Conservation (phyloP, 768 basidiomycete species). For the Termitomyces sp. region DNA sequence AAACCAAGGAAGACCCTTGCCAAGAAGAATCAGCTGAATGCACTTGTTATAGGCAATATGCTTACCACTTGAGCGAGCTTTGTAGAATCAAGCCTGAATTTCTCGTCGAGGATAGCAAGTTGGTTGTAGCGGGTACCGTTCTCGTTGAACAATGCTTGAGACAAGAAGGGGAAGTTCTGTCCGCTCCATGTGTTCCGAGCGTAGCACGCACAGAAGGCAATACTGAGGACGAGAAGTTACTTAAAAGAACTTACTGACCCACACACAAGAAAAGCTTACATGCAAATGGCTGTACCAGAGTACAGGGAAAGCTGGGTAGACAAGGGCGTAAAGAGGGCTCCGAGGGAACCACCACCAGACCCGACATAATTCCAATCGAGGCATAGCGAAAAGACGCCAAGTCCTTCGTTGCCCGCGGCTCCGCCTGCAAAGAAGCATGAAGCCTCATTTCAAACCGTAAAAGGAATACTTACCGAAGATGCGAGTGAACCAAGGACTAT, state of each 20-base stretch:
- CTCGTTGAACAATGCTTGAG: constrained; percentile 44
- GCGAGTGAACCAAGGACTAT: constrained; percentile 28
- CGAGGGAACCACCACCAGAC: constrained; percentile 37
- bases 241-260: background rate
- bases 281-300: constrained; percentile 44
- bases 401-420: constrained; percentile 56
- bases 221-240: constrained; percentile 16
- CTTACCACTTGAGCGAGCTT: constrained; percentile 30
- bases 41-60: too few relatives aligned
- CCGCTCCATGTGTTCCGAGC: constrained; percentile 50
- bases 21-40: background rate
- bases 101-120: constrained; percentile 41
- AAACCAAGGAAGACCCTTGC: constrained; percentile 39
- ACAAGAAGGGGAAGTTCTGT: constrained; percentile 55
- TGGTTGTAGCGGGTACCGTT: constrained; percentile 47
- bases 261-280: constrained; percentile 25
- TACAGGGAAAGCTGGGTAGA: constrained; percentile 47
- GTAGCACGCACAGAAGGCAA: constrained; percentile 38
- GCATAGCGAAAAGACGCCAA: constrained; percentile 52
- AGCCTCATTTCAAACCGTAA: background rate
- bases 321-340: constrained; percentile 46
- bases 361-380: constrained; percentile 61
- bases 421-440: constrained; percentile 27
- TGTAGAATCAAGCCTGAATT: constrained; percentile 40
- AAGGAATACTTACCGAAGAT: constrained; percentile 9